These are phyloP conservation scores for Diplosphaera chodatii DNA, from an alignment of 139 green algal genomes.

Conservation along the genomic window DNA sequence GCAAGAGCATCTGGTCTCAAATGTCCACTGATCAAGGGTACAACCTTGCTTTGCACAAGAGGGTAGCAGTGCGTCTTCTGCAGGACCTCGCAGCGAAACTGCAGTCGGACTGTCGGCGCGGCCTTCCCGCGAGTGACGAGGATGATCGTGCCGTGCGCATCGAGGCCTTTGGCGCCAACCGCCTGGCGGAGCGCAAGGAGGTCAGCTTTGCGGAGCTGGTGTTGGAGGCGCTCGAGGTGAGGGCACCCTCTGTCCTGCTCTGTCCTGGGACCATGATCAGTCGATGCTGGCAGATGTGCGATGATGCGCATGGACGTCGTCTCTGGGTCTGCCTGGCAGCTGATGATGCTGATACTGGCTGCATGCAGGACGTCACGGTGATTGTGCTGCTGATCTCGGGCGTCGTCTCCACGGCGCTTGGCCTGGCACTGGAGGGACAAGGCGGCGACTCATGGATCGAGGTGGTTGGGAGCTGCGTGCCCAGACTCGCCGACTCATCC, in stretches of 20 bases:
- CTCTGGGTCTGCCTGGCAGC: too few species aligned
- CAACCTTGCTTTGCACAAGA: too few species aligned
- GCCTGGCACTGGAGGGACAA: conserved; percentile 9
- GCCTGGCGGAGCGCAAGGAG: conserved; percentile 6
- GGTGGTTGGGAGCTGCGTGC: too few species aligned
- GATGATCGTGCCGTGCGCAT: conserved; percentile 9
- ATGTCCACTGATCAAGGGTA: too few species aligned
- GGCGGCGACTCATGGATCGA: conserved; percentile 52
- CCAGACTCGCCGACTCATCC: too few species aligned
- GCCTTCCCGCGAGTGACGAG: background rate
- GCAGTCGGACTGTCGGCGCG: background rate
- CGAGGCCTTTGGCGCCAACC: conserved; percentile 21
- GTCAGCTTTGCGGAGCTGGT: conserved; percentile 36
- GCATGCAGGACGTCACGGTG: conserved; percentile 49
- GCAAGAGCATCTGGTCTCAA: too few species aligned
- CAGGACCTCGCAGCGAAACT: background rate
- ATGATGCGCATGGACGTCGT: too few species aligned
- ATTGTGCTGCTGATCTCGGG: conserved; percentile 54
- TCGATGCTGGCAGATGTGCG: too few species aligned
- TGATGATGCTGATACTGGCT: background rate
- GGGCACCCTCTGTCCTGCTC: background rate
- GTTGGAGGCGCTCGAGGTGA: conserved; percentile 30
- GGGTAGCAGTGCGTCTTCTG: too few species aligned
- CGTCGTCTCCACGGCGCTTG: conserved; percentile 42
- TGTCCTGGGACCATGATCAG: too few species aligned